These are phyloP conservation scores for Boletus edulis DNA, from an alignment of 768 basidiomycete species.

Conservation along the genomic window DNA sequence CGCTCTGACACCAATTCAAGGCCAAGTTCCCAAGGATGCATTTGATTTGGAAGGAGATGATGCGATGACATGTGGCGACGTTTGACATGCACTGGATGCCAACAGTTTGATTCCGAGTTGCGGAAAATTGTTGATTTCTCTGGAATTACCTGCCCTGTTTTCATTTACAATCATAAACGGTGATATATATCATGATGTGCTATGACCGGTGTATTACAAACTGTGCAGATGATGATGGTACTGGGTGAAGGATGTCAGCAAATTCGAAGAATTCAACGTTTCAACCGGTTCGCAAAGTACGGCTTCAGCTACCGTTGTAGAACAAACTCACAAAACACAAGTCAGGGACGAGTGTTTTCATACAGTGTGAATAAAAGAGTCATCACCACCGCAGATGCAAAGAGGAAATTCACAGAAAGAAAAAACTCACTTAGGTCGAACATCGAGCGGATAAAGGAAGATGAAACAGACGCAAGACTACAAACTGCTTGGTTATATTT, in stretches of 20 bases:
- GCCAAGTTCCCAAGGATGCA: slow-evolving; percentile 80
- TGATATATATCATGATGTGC: neutral
- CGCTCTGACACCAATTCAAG: slow-evolving; percentile 85
- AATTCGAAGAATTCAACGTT: neutral
- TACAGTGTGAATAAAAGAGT: slow-evolving; percentile 74
- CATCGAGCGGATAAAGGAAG: neutral
- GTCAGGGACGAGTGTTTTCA: slow-evolving; percentile 46
- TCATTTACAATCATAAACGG: neutral
- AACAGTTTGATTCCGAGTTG: neutral
- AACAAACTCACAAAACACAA: slow-evolving; percentile 51
- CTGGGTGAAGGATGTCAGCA: slow-evolving; percentile 8
- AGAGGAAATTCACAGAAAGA: neutral
- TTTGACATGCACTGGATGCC: slow-evolving; percentile 1
- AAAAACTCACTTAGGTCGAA: slow-evolving; percentile 17
- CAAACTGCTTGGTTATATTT: slow-evolving; percentile 19
- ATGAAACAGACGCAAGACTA: too few species aligned
- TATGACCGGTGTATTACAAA: neutral
- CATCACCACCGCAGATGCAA: slow-evolving; percentile 43
- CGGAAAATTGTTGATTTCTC: neutral
- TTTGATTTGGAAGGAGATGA: slow-evolving; percentile 55
- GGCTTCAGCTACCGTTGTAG: slow-evolving; percentile 88
- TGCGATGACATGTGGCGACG: neutral
- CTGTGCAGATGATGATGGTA: neutral
- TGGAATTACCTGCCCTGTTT: neutral
- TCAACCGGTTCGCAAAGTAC: slow-evolving; percentile 9